Base-by-base conservation (phyloP, 495 filamentous ascomycete genomes). In the Daldinia bambusicola region DNA sequence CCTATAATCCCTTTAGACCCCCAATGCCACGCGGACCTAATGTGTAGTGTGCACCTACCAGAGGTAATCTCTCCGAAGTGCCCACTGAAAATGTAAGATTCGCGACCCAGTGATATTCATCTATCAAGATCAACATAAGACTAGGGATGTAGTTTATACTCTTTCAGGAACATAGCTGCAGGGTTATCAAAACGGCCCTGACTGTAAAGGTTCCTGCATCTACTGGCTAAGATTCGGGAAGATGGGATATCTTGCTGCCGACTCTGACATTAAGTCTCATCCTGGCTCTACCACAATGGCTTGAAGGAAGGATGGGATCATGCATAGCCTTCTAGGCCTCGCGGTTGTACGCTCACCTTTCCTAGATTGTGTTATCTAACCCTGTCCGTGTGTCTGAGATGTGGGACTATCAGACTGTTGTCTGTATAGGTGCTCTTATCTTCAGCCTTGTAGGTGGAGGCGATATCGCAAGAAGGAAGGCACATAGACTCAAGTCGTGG, bases 391-490 rank as follows among this genome's bases (percentile, higher is more conserved):
- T 20, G 43, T 18, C 20, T 2, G 43, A 48, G 0, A 16, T 18
- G 20, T 20, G 43, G 43, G 4, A 16, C 9, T 48, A 48, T 48
- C 18, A 48, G 18, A 20, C 4, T 5, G 43, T 48, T 22, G 10
- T 48, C 43, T 20, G 43, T 48, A 8, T 22, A 48, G 20, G 18
- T 48, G 2, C 18, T 22, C 4, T 48, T 20, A 5, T 22, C 43
- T 48, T 48, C 43, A 48, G 43, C 43, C 43, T 48, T 18, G 18
- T 9, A 48, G 4, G 16, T 12, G 9, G 6, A 48, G 10, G 43
- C 43, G 43, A 48, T 48, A 48, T 48, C 43, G 43, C 43, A 48
- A 48, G 43, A 48, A 48, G 43, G 18, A 22, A 48, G 43, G 4
- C 18, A 48, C 6, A 20, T 20, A 22, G 43, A 48, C 9, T 22